Evolutionary conservation across 2,329 filamentous ascomycete species (phyloP), one percentile per base, ranked within the genome.

Genomic region (Ophiostoma angusticollis): DNA sequence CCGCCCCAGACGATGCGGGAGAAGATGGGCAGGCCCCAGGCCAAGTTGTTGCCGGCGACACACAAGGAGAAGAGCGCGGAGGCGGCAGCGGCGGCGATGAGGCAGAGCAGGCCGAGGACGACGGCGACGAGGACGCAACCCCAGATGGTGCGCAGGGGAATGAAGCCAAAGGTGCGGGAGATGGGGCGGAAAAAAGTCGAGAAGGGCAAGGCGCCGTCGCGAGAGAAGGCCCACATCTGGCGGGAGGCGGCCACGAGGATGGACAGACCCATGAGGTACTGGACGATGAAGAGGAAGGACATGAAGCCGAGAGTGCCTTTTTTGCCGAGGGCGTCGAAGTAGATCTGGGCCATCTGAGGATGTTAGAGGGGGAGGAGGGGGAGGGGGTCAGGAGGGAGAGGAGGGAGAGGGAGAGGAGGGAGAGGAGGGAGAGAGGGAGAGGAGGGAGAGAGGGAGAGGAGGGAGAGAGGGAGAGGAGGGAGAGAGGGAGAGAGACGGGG

Each of bases 191-290:
- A 72, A 54, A 70, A 74, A 5, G 45, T 53, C 2, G 69, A 73
- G 51, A 78, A 76, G 0, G 74, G 74, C 1, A 78, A 59, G 1
- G 72, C 74, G 2, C 71, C 72, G 48, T 78, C 74, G 18, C 74
- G 65, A 8, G 70, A 71, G 51, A 78, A 78, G 0, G 74, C 74
- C 74, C 74, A 79, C 22, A 62, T 64, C 54, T 78, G 74, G 6
- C 74, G 64, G 6, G 69, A 74, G 5, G 68, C 69, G 1, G 74
- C 74, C 4, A 76, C 67, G 3, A 72, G 55, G 39, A 74, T 67
- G 22, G 65, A 71, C 1, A 76, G 55, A 1, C 72, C 72, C 65
- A 78, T 77, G 17, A 77, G 59, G 52, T 74, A 78, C 50, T 78
- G 74, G 3, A 74, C 70, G 35, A 74, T 65, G 49, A 75, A 72